Conservation (phyloP, 2,329 filamentous ascomycete genomes). For the Fusarium drepaniforme region DNA sequence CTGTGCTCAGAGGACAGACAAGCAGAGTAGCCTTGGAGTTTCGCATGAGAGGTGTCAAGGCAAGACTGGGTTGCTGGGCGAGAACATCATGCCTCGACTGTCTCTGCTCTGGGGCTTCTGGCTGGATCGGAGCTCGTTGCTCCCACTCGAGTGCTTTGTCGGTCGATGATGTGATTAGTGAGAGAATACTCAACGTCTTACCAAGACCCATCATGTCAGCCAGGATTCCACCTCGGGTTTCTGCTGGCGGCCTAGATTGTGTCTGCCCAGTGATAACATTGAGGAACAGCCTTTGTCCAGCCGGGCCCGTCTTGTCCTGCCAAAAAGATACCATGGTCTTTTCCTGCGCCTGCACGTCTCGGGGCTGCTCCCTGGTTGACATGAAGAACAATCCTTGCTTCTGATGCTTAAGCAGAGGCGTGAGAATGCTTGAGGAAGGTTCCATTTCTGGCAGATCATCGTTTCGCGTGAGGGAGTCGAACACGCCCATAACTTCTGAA, state of each 20-base stretch:
- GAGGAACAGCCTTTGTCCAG: slow-evolving; percentile 73
- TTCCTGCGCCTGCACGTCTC: slow-evolving; percentile 68
- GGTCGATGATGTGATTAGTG: slow-evolving; percentile 77
- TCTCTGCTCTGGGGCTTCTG: slow-evolving; percentile 56
- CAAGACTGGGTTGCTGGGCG: slow-evolving; percentile 55
- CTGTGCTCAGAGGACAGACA: slow-evolving; percentile 89
- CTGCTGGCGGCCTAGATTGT: slow-evolving; percentile 69
- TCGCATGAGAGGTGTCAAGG: slow-evolving; percentile 64
- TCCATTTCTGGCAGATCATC: slow-evolving; percentile 83
- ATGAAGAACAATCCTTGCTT: slow-evolving; percentile 93
- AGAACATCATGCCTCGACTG: slow-evolving; percentile 47
- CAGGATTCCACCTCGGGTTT: slow-evolving; percentile 79
- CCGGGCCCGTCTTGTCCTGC: slow-evolving; percentile 68
- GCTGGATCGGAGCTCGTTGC: slow-evolving; percentile 63
- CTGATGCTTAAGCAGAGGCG: slow-evolving; percentile 83
- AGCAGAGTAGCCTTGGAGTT: slow-evolving; percentile 88
- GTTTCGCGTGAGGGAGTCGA: slow-evolving; percentile 83
- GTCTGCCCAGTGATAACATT: slow-evolving; percentile 88
- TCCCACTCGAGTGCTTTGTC: slow-evolving; percentile 74
- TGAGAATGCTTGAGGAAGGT: slow-evolving; percentile 71
- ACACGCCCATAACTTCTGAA: slow-evolving; percentile 86
- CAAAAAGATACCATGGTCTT: slow-evolving; percentile 80
- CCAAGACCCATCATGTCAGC: slow-evolving; percentile 93
- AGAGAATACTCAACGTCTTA: slow-evolving; percentile 87
- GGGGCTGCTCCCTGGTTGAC: slow-evolving; percentile 78